Evolutionary conservation across 805 yeast species (phyloP), one percentile per base, ranked within the genome.

Genomic region (Cyberlindnera maritima): DNA sequence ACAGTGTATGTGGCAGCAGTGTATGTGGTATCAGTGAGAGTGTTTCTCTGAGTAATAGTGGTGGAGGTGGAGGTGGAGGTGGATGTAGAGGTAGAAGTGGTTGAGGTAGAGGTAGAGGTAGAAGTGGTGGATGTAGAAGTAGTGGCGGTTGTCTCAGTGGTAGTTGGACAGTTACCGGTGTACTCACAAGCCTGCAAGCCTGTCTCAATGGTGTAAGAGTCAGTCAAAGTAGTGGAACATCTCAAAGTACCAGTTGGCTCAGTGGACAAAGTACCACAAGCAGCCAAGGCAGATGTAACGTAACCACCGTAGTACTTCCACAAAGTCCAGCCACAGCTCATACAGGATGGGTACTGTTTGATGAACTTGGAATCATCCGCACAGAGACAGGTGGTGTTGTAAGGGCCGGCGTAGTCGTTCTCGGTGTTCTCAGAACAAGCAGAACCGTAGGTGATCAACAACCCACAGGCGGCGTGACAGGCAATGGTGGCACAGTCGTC

Each of bases 261-360:
- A 20, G 63, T 53, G 14, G 59, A 48, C 34, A 55, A 49, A n/a
- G 56, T 49, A 33, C 49, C 47, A 54, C 68, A 65, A 12, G 46
- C 58, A 12, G 46, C 55, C 39, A 64, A 47, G 6, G 67, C 60
- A 17, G 56, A 48, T 2, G 58, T 43, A 36, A 66, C 53, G 53
- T 49, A 64, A 1, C 43, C 25, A 15, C 57, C 57, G 49, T 65
- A 65, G 53, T 64, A 61, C 18, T 55, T 44, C 64, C 64, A 66
- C 38, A 66, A 47, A 52, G 68, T 65, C 69, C 68, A 65, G 35
- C 69, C 70, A 57, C 70, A 66, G 38, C 57, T 62, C 39, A 65
- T 55, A 58, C 70, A 66, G 3, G 48, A 54, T 8, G 55, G 55
- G 36, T 58, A 58, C 31, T 48, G 41, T 3, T 19, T 17, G 25